phyloP scores from a whole-genome alignment of 331 rosid species.

The Acacia concinna region DNA sequence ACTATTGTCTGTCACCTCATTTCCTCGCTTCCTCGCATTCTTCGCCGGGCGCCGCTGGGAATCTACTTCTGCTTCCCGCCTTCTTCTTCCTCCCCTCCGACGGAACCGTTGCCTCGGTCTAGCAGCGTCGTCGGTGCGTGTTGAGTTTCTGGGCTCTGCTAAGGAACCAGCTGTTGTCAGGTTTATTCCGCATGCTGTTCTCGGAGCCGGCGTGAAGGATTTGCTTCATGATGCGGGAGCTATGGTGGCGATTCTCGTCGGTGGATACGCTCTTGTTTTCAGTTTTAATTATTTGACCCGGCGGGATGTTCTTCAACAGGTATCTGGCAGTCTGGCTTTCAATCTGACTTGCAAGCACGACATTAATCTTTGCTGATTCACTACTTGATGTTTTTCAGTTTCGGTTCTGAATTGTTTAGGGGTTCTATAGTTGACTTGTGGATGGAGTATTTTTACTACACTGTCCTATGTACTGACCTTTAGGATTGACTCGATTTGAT shows the following conservation, averaged over 20 bases:
- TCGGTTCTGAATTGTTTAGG: not conserved
- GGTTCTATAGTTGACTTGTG: not conserved
- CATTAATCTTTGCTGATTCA: not conserved
- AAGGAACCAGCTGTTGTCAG: slow-evolving; percentile 7
- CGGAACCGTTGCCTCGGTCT: not conserved
- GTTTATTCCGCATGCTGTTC: slow-evolving; percentile 9
- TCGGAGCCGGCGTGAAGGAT: slow-evolving; percentile 25
- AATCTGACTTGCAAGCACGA: not conserved
- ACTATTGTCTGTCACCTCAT: slow-evolving; percentile 27
- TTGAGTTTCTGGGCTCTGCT: slow-evolving; percentile 23
- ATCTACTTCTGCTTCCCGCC: not conserved
- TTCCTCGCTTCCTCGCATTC: slow-evolving; percentile 25
- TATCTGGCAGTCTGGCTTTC: slow-evolving; percentile 4
- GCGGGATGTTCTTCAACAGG: slow-evolving; percentile 69
- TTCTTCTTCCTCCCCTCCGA: not conserved
- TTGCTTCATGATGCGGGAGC: slow-evolving; percentile 63
- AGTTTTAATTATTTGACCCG: slow-evolving; percentile 59
- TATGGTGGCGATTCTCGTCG: slow-evolving; percentile 54
- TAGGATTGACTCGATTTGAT: slow-evolving; percentile 13
- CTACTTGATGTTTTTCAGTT: not conserved
- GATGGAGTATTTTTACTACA: not conserved
- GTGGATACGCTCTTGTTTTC: slow-evolving; percentile 70
- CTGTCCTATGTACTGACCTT: not conserved
- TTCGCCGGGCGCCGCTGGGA: slow-evolving; percentile 33
- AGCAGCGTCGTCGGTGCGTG: not conserved